Evolutionary conservation across 2,329 filamentous ascomycete species (phyloP).

Genomic region (Pseudohalonectria lignicola): DNA sequence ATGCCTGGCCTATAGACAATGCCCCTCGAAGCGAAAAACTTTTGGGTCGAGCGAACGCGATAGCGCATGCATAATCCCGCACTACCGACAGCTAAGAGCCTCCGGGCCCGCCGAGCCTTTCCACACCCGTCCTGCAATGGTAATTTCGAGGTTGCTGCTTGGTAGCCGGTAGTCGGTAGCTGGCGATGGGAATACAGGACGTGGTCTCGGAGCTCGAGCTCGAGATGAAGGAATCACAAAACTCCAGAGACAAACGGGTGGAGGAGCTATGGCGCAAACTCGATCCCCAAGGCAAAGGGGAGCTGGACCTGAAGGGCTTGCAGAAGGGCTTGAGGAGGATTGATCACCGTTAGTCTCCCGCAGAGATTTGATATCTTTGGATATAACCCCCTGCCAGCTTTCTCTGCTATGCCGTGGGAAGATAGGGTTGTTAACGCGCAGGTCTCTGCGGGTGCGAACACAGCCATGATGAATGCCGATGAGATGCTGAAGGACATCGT

Average conservation of each 20-base stretch:
- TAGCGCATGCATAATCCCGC: too few relatives aligned
- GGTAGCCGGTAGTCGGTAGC: too few relatives aligned
- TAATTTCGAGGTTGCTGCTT: too few relatives aligned
- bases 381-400: background rate
- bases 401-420: background rate
- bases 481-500: conserved; percentile 72
- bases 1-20: background rate
- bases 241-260: conserved; percentile 70
- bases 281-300: conserved; percentile 64
- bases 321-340: conserved; percentile 78
- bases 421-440: conserved; percentile 1
- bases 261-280: conserved; percentile 76
- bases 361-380: too few relatives aligned
- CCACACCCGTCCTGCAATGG: conserved; percentile 21
- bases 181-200: conserved; percentile 33
- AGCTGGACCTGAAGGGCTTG: conserved; percentile 74
- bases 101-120: background rate
- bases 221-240: conserved; percentile 67
- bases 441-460: conserved; percentile 4
- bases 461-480: conserved; percentile 81
- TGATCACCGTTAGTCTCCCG: conserved; percentile 77
- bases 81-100: background rate
- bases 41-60: too few relatives aligned
- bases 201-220: conserved; percentile 40
- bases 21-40: too few relatives aligned